A percentile compares a stretch with the other conserved stretches of the same genome.
Evolutionary conservation across 164 flowering plant genomes (phyloP).

Genomic region (Buxus sempervirens): DNA sequence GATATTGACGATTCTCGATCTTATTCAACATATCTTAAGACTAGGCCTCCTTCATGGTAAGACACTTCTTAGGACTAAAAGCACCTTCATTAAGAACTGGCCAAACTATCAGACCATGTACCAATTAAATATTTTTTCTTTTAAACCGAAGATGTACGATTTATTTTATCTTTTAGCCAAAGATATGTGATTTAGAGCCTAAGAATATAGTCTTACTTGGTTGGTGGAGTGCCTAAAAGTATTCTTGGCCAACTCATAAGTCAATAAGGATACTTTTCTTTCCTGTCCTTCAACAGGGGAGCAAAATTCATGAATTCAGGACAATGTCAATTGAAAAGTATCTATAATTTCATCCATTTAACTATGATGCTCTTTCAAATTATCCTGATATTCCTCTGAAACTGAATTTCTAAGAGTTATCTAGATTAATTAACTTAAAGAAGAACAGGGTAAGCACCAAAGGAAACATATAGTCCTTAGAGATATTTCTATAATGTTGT

Average conservation of each 20-base stretch:
- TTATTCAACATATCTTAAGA: slow-evolving; percentile 77
- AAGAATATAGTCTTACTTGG: not conserved
- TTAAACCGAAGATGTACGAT: no score
- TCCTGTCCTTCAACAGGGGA: not conserved
- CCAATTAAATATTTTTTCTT: not conserved
- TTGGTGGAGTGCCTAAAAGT: not conserved
- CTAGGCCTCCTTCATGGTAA: slow-evolving; percentile 86
- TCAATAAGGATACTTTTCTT: not conserved
- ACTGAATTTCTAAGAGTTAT: not conserved
- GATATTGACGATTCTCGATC: slow-evolving; percentile 40
- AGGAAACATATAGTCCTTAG: not conserved
- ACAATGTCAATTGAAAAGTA: not conserved
- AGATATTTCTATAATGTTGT: not conserved
- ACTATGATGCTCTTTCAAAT: no score
- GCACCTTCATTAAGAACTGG: not conserved
- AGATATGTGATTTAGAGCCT: not conserved
- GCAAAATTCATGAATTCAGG: not conserved
- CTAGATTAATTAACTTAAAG: not conserved
- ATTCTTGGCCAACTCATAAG: not conserved
- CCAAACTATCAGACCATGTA: not conserved
- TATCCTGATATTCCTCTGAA: not conserved
- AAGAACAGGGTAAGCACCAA: not conserved
- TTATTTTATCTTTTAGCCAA: not conserved
- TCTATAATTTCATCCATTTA: not conserved
- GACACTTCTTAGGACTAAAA: not conserved